A percentile compares a stretch with the other conserved stretches of the same genome.
Conservation (phyloP, 306 rosid genomes). For the Neltuma alba region DNA sequence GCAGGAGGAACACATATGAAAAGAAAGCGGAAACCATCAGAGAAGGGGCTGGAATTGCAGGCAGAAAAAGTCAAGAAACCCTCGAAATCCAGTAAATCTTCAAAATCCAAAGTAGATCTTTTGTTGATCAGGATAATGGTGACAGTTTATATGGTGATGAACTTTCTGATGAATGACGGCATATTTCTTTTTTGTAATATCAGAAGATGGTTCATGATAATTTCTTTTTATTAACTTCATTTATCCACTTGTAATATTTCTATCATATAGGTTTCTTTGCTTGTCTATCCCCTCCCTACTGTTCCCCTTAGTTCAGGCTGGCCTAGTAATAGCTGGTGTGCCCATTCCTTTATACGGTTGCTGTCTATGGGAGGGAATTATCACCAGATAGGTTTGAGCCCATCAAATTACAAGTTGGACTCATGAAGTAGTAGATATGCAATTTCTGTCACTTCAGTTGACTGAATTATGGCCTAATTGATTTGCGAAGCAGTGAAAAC, state of each 20-base stretch:
- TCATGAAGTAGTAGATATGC: not conserved
- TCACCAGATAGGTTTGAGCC: not conserved
- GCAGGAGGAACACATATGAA: conserved; percentile 59
- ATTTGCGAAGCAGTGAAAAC: not conserved
- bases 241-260: not conserved
- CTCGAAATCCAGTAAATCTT: conserved; percentile 54
- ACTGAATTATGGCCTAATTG: not conserved
- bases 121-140: conserved; percentile 52
- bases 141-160: conserved; percentile 56
- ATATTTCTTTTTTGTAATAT: not conserved
- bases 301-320: not conserved
- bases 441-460: not conserved
- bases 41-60: conserved; percentile 86
- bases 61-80: conserved; percentile 75
- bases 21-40: conserved; percentile 86
- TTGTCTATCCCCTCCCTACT: not conserved
- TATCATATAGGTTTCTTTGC: not conserved
- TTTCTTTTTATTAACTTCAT: not conserved
- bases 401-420: not conserved
- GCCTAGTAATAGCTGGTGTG: not conserved
- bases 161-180: conserved; percentile 53
- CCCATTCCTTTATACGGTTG: not conserved
- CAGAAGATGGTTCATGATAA: not conserved
- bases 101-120: conserved; percentile 52
- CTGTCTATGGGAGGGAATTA: not conserved